Base-by-base conservation (phyloP, 2,329 filamentous ascomycete genomes). In the Penicillium corylophilum region DNA sequence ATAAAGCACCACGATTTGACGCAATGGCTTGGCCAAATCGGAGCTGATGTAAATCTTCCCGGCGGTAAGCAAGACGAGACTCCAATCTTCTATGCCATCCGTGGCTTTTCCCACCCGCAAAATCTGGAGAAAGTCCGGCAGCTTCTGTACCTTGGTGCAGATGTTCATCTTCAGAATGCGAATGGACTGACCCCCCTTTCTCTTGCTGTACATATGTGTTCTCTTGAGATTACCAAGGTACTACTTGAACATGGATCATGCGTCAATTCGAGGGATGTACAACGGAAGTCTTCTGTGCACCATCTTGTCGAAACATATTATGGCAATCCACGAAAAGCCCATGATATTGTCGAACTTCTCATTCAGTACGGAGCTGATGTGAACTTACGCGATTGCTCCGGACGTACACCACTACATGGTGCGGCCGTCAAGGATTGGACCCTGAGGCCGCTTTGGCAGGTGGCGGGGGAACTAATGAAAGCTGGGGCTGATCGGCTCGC, bases 11-110 rank as follows among this genome's bases (percentile, higher is more conserved):
- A 18, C 22, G 29, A 47, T 45, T 44, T 45, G 40, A 45, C 40
- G 23, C 33, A 18, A 4, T 47, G 51, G 47, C 48, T 50, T 44
- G 42, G 18, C 4, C 33, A 52, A 39, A 46, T 8, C 18, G 44
- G 44, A 70, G 48, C 51, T 42, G 51, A 54, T 43, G 43, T 50
- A 43, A 54, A 54, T 33, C 43, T 22, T 20, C 15, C 24, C 12
- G 46, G 44, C 10, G 51, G 51, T 20, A 46, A 44, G 42, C 16
- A 48, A 22, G n/a, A 29, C 15, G 46, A 53, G 43, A 53, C 46
- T 12, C 51, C 51, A 18, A 43, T 53, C 6, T 53, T 53, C 24
- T 50, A 53, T 31, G 46, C 46, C 16, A 46, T 53, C 35, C 20
- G 45, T 28, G 26, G n/a, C 22, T 41, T 22, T 44, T 16, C 18